Base-by-base conservation (phyloP, 495 filamentous ascomycete genomes). In the Aspergillus egyptiacus region DNA sequence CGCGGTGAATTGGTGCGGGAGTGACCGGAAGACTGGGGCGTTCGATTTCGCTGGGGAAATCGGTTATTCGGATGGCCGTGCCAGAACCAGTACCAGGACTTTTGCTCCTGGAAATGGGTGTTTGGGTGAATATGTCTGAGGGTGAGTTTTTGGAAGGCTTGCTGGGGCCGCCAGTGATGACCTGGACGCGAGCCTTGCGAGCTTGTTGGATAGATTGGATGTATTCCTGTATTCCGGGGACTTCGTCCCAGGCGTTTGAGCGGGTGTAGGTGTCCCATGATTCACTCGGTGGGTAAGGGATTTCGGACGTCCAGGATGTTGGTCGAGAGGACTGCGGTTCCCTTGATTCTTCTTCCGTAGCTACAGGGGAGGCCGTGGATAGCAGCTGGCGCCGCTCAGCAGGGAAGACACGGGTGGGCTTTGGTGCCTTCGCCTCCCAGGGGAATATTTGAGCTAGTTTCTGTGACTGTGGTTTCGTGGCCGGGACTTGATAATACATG, bases 11-110 rank as follows among this genome's bases (percentile, higher is more conserved):
- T 3, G 89, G 87, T 1, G 87, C 87, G 2, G 90, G 90, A 10
- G 90, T 96, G 20, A 95, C 89, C 14, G 90, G 89, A n/a, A 95
- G 75, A 57, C 86, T 90, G 33, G 90, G 90, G 14, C 90, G 78
- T 63, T 96, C 90, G 50, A 78, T 65, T 62, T 84, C 87, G 54
- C 78, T 85, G 2, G 90, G 90, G 68, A 95, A 95, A 67, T 95
- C 87, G 20, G 88, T 95, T 18, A 95, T 66, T 52, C 71, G 84
- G 48, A 80, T 46, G 14, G n/a, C n/a, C n/a, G n/a, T n/a, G n/a
- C n/a, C 41, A 76, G 34, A 33, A 5, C n/a, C 10, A 14, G 32
- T 3, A 8, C 19, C 17, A 10, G 30, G 24, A 20, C 8, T 11
- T 18, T 31, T 18, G 11, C 27, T 68, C 31, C 64, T 62, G 40